These are phyloP conservation scores for Neonectria hederae DNA, from an alignment of 2,329 filamentous ascomycete species.

Conservation along the genomic window DNA sequence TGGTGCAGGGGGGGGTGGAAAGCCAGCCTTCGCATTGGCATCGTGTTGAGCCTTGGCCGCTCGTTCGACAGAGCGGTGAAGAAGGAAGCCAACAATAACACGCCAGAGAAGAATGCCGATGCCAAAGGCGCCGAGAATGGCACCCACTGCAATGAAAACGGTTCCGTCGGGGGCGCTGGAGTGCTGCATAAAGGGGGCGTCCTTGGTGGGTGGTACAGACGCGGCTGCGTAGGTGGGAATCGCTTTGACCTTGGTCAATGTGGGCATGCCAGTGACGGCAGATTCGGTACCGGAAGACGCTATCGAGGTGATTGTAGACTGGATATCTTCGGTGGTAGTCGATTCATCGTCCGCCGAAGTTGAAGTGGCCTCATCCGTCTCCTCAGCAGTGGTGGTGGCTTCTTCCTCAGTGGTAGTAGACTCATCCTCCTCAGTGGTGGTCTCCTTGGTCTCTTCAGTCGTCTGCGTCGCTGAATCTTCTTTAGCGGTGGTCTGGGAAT, in stretches of 20 bases:
- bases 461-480: not conserved
- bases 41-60: constrained; percentile 80
- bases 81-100: constrained; percentile 84
- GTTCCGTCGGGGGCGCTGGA: constrained; percentile 89
- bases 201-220: constrained; percentile 81
- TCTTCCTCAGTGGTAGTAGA: constrained; percentile 23
- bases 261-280: constrained; percentile 51
- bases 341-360: constrained; percentile 28
- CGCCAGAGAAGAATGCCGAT: constrained; percentile 89
- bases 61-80: constrained; percentile 89
- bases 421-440: constrained; percentile 1
- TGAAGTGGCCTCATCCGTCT: constrained; percentile 28
- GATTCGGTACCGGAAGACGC: constrained; percentile 32
- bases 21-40: constrained; percentile 75
- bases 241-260: constrained; percentile 50
- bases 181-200: constrained; percentile 91
- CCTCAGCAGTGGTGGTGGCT: constrained; percentile 37
- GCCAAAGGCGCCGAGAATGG: constrained; percentile 84
- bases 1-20: constrained; percentile 64
- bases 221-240: constrained; percentile 73
- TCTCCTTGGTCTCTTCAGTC: constrained; percentile 8
- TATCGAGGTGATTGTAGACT: constrained; percentile 28
- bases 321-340: constrained; percentile 20
- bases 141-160: constrained; percentile 94
- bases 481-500: constrained; percentile 15